Evolutionary conservation across 495 filamentous ascomycete species (phyloP).

Genomic region (Terfezia claveryi): DNA sequence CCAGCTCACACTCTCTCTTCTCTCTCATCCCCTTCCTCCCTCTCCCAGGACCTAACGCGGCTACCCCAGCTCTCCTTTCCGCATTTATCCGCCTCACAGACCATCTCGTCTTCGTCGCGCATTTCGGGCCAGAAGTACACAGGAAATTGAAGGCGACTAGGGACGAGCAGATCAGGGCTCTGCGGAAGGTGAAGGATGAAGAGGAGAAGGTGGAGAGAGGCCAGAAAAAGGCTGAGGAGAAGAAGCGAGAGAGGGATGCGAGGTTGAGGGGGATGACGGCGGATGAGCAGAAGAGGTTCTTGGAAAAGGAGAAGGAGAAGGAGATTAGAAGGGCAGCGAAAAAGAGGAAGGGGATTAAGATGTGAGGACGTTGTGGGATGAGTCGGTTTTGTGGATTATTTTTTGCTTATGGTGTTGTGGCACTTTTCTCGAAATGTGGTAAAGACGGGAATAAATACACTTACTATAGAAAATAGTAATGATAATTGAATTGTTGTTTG

Average conservation of each 20-base stretch:
- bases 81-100: slow-evolving; percentile 74
- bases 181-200: slow-evolving; percentile 65
- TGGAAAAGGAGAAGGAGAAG: slow-evolving; percentile 78
- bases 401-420: too few species aligned
- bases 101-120: slow-evolving; percentile 47
- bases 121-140: slow-evolving; percentile 74
- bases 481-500: too few species aligned
- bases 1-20: slow-evolving; percentile 42
- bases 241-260: slow-evolving; percentile 81
- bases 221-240: slow-evolving; percentile 54
- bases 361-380: slow-evolving; percentile 9
- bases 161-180: slow-evolving; percentile 60
- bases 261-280: slow-evolving; percentile 63
- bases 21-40: slow-evolving; percentile 42
- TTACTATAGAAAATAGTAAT: too few species aligned
- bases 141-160: slow-evolving; percentile 60
- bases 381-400: not conserved
- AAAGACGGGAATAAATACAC: too few species aligned
- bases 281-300: slow-evolving; percentile 84
- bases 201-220: slow-evolving; percentile 82
- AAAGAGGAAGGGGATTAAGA: slow-evolving; percentile 33
- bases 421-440: too few species aligned
- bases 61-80: slow-evolving; percentile 53
- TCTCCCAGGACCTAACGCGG: slow-evolving; percentile 45
- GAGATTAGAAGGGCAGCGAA: slow-evolving; percentile 50